Evolutionary conservation across 306 rosid genomes (phyloP), one percentile per base, ranked within the genome.

Genomic region (Fragaria ananassa): DNA sequence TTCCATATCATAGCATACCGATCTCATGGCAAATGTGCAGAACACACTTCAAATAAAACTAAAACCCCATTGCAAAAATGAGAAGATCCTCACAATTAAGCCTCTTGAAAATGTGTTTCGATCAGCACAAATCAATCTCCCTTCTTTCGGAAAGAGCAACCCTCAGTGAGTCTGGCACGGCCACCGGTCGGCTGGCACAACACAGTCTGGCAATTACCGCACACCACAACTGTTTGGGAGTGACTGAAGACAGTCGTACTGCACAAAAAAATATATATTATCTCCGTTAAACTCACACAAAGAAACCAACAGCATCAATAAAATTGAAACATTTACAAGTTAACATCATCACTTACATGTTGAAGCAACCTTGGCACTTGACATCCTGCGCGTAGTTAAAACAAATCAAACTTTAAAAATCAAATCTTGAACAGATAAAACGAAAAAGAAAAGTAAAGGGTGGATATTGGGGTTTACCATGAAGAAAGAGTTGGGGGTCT

Each of bases 401-500:
- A 42, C 12, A 27, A 60, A 23, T 45, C 47, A 39, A 45, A n/a
- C 53, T 9, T 65, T 2, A 0, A 65, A 31, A 49, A n/a, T 1
- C 1, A 11, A 2, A 12, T 2, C 10, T 14, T 3, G 19, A 45
- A 19, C 14, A 10, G 21, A 56, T 2, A 10, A 25, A 58, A 25
- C 14, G 8, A 25, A 13, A 27, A 11, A 11, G 17, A 25, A 12
- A 18, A 1, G 10, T 25, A 4, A 25, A 0, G 31, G n/a, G 31
- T 25, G 1, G 29, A n/a, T 10, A 23, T 27, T 31, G 21, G 25
- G 21, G 61, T 54, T 4, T 83, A 85, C 91, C 88, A 87, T 87
- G 88, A 87, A 87, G 76, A 87, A 87, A 15, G 91, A 87, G 46
- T 87, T 87, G 15, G 91, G 91, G 0, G 89, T 83, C 56, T 85